Conservation (phyloP, 2,329 filamentous ascomycete genomes). For the Trichothecium roseum region DNA sequence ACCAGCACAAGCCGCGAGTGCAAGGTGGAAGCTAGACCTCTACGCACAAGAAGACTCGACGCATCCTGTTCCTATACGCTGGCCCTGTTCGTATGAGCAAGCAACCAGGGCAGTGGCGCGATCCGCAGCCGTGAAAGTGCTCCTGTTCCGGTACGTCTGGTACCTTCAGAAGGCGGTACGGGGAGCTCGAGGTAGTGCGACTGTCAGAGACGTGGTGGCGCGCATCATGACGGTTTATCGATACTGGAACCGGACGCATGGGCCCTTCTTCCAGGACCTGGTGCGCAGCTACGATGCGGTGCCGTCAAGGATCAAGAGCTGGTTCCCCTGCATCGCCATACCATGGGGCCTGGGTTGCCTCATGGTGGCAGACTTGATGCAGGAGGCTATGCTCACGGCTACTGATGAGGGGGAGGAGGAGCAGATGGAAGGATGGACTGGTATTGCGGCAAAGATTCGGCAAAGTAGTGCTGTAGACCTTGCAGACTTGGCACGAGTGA, state of each 20-base stretch:
- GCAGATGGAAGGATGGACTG: conserved; percentile 12
- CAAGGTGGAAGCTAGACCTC: conserved; percentile 20
- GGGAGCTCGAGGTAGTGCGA: conserved; percentile 20
- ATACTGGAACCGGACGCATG: conserved; percentile 43
- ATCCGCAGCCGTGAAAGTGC: conserved; percentile 46
- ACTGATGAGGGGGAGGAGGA: conserved; percentile 14
- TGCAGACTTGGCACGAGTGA: conserved; percentile 36
- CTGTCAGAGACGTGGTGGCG: conserved; percentile 36
- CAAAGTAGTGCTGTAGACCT: conserved; percentile 32
- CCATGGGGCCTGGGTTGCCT: conserved; percentile 49
- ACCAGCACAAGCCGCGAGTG: conserved; percentile 10
- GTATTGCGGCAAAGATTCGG: conserved; percentile 29
- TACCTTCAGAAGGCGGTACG: conserved; percentile 43
- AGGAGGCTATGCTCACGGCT: conserved; percentile 35
- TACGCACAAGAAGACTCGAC: conserved; percentile 21
- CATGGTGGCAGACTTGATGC: conserved; percentile 42
- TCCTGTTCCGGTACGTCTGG: conserved; percentile 45
- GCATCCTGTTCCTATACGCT: conserved; percentile 21
- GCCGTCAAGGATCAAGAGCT: conserved; percentile 44
- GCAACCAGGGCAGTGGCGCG: conserved; percentile 38
- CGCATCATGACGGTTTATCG: conserved; percentile 38
- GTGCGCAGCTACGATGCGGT: conserved; percentile 37
- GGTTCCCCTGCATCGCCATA: conserved; percentile 46
- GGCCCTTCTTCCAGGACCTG: conserved; percentile 40
- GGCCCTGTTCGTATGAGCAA: conserved; percentile 44